Percentiles rank a stretch among this genome's conserved stretches.
These are phyloP conservation scores for Magnaporthales sp. DNA, from an alignment of 2,329 filamentous ascomycete genomes.

Conservation along the genomic window DNA sequence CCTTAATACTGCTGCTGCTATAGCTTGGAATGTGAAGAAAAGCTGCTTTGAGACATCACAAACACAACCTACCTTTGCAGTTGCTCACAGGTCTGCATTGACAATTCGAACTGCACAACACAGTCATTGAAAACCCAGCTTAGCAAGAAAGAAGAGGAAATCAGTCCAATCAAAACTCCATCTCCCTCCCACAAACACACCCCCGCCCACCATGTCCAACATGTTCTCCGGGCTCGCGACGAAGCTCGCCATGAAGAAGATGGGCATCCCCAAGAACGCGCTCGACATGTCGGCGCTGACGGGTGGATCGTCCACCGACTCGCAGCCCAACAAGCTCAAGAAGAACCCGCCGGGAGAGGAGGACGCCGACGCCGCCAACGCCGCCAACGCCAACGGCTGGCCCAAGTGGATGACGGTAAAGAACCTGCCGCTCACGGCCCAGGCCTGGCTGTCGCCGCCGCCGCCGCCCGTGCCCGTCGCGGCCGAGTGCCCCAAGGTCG, in stretches of 20 bases:
- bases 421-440: conserved; percentile 40
- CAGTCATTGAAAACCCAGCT: too few species aligned
- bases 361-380: conserved; percentile 18
- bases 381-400: conserved; percentile 20
- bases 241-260: conserved; percentile 50
- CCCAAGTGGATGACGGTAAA: conserved; percentile 40
- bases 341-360: conserved; percentile 20
- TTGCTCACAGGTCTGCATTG: background rate
- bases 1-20: too few species aligned
- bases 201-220: conserved; percentile 10
- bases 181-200: background rate
- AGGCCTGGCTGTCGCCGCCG: conserved; percentile 43
- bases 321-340: conserved; percentile 18
- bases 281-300: conserved; percentile 31
- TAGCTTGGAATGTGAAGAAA: background rate
- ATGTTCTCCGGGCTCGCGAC: conserved; percentile 50
- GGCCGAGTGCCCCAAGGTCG: conserved; percentile 33
- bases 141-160: background rate
- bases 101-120: background rate
- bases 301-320: conserved; percentile 13
- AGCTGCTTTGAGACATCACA: background rate
- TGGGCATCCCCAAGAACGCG: conserved; percentile 42
- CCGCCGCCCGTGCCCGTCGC: conserved; percentile 39
- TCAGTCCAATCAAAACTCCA: background rate
- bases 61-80: background rate